These are phyloP conservation scores for Carex cristatella DNA, from an alignment of 176 grass and related monocot genomes.

Conservation along the genomic window DNA sequence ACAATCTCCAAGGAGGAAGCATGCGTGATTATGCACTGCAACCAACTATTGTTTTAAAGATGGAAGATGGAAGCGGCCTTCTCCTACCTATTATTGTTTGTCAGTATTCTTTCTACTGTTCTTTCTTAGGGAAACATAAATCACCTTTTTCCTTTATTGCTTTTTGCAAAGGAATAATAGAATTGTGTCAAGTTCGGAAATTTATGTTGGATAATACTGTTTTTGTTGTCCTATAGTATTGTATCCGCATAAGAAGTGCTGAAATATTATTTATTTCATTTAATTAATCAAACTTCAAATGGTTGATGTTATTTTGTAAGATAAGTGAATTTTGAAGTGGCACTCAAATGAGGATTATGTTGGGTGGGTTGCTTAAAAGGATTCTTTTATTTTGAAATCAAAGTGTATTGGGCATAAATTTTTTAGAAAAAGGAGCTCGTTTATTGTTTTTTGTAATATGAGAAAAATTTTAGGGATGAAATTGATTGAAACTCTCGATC, in stretches of 20 bases:
- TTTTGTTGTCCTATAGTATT: not conserved
- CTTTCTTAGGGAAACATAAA: not conserved
- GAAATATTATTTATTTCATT: not conserved
- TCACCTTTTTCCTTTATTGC: not conserved
- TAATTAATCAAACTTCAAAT: not conserved
- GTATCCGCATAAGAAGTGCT: not conserved
- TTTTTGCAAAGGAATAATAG: not conserved
- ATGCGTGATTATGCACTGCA: slow-evolving; percentile 72
- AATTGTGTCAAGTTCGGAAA: not conserved
- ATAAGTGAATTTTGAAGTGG: not conserved
- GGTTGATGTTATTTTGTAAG: not conserved
- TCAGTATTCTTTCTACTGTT: slow-evolving; percentile 33
- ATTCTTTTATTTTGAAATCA: not conserved
- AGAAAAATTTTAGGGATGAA: slow-evolving; percentile 7
- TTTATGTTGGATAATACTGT: not conserved
- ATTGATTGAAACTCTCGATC: slow-evolving; percentile 1
- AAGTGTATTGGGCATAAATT: not conserved
- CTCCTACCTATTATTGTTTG: slow-evolving; percentile 95
- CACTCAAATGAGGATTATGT: not conserved
- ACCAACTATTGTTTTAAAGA: slow-evolving; percentile 83
- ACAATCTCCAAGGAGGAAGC: slow-evolving; percentile 58
- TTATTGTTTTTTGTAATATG: not conserved
- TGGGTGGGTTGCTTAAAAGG: not conserved
- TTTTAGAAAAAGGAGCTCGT: not conserved
- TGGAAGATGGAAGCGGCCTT: slow-evolving; percentile 90